Evolutionary conservation across 2,329 filamentous ascomycete species (phyloP).

Genomic region (Xylaria sp.): DNA sequence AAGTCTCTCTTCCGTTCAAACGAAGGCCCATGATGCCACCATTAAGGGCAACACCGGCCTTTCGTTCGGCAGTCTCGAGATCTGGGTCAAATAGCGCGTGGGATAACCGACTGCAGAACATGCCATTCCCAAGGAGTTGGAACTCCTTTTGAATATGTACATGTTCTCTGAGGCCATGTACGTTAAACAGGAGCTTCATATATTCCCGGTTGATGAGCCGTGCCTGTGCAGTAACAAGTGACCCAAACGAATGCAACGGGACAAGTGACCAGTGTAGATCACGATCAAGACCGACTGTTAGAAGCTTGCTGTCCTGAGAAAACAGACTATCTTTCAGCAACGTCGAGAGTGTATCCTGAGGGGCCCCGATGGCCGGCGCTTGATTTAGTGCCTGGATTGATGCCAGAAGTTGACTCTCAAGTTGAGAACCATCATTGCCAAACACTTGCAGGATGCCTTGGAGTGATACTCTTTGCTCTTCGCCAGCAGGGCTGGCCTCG

Average conservation of each 20-base stretch:
- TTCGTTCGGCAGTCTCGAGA: constrained; percentile 70
- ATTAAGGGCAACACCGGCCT: constrained; percentile 60
- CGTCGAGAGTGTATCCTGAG: constrained; percentile 35
- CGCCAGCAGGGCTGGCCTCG: too few species aligned
- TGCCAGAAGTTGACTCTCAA: constrained; percentile 44
- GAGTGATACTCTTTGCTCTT: constrained; percentile 1
- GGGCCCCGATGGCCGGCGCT: constrained; percentile 24
- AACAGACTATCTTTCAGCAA: constrained; percentile 40
- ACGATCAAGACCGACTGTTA: constrained; percentile 29
- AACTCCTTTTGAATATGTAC: constrained; percentile 71
- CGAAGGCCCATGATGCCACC: constrained; percentile 76
- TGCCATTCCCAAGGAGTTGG: constrained; percentile 76
- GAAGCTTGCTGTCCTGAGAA: constrained; percentile 20
- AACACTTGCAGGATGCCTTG: constrained; percentile 41
- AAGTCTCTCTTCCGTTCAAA: constrained; percentile 72
- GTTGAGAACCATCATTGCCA: constrained; percentile 41
- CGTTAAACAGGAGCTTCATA: constrained; percentile 67
- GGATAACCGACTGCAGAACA: constrained; percentile 74
- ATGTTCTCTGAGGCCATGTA: constrained; percentile 67
- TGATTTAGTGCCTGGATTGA: constrained; percentile 46
- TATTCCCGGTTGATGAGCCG: constrained; percentile 72
- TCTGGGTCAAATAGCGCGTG: constrained; percentile 82
- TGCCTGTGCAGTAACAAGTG: constrained; percentile 68
- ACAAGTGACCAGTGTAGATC: constrained; percentile 54
- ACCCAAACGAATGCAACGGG: constrained; percentile 69